These are phyloP conservation scores for Trichoderma gracile DNA, from an alignment of 2,329 filamentous ascomycete species.

Conservation along the genomic window DNA sequence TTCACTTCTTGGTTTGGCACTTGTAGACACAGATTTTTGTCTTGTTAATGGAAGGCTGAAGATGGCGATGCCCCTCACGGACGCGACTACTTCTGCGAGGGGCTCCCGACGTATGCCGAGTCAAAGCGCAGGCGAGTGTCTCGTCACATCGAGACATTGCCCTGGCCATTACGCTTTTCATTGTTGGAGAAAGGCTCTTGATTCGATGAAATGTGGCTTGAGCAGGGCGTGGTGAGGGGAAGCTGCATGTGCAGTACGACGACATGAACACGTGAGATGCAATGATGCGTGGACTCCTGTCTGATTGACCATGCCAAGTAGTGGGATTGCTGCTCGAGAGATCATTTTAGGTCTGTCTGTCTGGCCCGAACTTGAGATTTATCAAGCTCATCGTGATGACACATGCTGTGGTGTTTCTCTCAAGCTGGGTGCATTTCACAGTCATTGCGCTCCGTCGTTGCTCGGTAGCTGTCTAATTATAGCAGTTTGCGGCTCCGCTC, in stretches of 20 bases:
- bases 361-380: too few relatives aligned
- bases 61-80: neutral
- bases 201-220: neutral
- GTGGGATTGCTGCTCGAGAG: too few relatives aligned
- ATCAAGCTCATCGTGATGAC: neutral
- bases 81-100: neutral
- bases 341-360: too few relatives aligned
- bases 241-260: neutral
- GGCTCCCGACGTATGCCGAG: neutral
- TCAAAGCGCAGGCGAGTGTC: neutral
- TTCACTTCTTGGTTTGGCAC: neutral
- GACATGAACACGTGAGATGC: neutral
- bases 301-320: neutral
- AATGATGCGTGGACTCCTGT: neutral
- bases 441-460: too few relatives aligned
- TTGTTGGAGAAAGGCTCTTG: neutral
- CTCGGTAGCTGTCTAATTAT: neutral
- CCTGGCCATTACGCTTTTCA: neutral
- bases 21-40: neutral
- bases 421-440: neutral
- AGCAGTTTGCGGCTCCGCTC: neutral
- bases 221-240: conserved; percentile 9
- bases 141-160: neutral
- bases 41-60: neutral
- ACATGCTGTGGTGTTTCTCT: neutral